Percentiles rank a stretch among this genome's conserved stretches.
These are phyloP conservation scores for Umbelopsis sp. DNA, from an alignment of 371 early-diverging fungal genomes.

Conservation along the genomic window DNA sequence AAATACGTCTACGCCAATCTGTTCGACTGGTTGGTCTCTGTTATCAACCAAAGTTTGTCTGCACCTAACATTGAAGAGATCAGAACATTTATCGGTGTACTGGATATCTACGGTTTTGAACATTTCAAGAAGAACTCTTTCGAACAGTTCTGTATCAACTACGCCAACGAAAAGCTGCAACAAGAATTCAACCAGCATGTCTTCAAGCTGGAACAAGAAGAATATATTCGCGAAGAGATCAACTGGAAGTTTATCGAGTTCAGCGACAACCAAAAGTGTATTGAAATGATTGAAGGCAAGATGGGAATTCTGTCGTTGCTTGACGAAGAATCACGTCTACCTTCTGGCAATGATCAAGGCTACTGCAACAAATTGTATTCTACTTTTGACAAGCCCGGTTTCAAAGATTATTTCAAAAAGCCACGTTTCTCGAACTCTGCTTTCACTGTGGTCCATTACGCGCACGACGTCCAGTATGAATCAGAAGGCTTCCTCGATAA, in stretches of 20 bases:
- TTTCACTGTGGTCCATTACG: conserved; percentile 92
- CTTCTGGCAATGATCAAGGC: conserved; percentile 83
- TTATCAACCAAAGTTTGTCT: conserved; percentile 82
- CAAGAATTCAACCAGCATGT: conserved; percentile 64
- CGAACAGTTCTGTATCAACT: conserved; percentile 99
- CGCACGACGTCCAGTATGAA: conserved; percentile 89
- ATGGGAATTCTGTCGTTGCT: conserved; percentile 93
- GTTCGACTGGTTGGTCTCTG: conserved; percentile 92
- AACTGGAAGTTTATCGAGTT: conserved; percentile 94
- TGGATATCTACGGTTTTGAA: conserved; percentile 97
- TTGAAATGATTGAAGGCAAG: conserved; percentile 96
- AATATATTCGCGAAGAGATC: conserved; percentile 93
- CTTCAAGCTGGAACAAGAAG: conserved; percentile 31
- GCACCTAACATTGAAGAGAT: conserved; percentile 56
- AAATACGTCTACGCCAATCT: conserved; percentile 92
- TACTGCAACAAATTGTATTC: conserved; percentile 88
- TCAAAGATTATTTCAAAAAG: conserved; percentile 84
- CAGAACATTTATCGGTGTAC: conserved; percentile 87
- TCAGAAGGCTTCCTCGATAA: conserved; percentile 97
- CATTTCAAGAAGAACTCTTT: conserved; percentile 98
- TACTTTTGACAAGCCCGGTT: conserved; percentile 69
- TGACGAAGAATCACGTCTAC: conserved; percentile 96
- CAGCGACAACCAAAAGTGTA: conserved; percentile 99
- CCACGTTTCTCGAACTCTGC: conserved; percentile 86
- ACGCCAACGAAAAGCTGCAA: conserved; percentile 97